phyloP scores from a whole-genome alignment of 2,329 filamentous ascomycete species.

The Nemania abortiva region DNA sequence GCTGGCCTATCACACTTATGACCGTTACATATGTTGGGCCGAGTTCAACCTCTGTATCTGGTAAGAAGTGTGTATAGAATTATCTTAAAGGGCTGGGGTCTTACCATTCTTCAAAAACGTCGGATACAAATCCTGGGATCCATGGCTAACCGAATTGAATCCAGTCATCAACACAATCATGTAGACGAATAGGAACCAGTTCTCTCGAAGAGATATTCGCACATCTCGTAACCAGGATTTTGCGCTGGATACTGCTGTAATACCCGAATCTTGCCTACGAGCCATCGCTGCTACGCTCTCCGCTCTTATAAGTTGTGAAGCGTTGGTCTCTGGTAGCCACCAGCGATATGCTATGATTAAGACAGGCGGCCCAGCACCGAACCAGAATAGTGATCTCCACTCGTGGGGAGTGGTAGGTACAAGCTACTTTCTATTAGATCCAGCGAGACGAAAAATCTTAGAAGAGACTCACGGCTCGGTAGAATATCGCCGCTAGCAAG shows the following conservation, averaged over 20 bases:
- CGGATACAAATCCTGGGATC: conserved; percentile 38
- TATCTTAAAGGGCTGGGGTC: background rate
- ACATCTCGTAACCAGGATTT: conserved; percentile 37
- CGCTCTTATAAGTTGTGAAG: conserved; percentile 38
- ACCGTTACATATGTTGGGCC: conserved; percentile 35
- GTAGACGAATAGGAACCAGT: conserved; percentile 40
- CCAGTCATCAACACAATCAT: conserved; percentile 40
- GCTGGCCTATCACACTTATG: conserved; percentile 37
- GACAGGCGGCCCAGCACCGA: conserved; percentile 38
- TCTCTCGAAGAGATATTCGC: conserved; percentile 27
- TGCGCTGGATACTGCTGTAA: conserved; percentile 9
- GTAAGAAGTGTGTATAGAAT: conserved; percentile 14
- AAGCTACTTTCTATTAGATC: conserved; percentile 33
- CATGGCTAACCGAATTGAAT: conserved; percentile 37
- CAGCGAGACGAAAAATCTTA: too few species aligned
- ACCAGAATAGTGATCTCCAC: conserved; percentile 41
- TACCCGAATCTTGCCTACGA: conserved; percentile 5
- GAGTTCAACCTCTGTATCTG: conserved; percentile 32
- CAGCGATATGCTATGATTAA: conserved; percentile 39
- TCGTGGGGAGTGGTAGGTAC: conserved; percentile 38
- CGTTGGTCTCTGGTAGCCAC: conserved; percentile 42
- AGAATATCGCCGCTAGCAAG: conserved; percentile 38
- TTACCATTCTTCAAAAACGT: conserved; percentile 42
- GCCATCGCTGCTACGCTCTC: conserved; percentile 25
- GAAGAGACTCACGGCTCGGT: conserved; percentile 35